Conservation (phyloP, 495 filamentous ascomycete genomes). For the Amorphotheca resinae region DNA sequence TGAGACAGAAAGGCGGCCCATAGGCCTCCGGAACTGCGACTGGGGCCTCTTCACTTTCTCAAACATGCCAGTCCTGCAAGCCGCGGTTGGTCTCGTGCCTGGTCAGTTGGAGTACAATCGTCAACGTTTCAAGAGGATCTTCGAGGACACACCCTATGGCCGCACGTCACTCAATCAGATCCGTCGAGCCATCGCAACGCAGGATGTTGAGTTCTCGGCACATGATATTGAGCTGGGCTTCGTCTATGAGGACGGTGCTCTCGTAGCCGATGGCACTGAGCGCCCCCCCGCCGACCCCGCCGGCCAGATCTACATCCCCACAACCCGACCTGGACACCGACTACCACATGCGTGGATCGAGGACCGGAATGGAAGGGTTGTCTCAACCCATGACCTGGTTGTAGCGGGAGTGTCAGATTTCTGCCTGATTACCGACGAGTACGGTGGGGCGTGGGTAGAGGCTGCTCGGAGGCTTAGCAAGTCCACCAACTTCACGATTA, state of each 20-base stretch:
- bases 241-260: conserved; percentile 15
- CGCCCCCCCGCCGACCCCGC: neutral
- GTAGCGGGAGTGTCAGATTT: conserved; percentile 19
- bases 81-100: conserved; percentile 22
- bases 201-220: conserved; percentile 25
- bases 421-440: conserved; percentile 25
- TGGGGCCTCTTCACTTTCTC: conserved; percentile 19
- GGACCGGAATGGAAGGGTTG: conserved; percentile 5
- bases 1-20: conserved; percentile 28
- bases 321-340: conserved; percentile 25
- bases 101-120: conserved; percentile 13
- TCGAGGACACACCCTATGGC: conserved; percentile 18
- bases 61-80: conserved; percentile 19
- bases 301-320: conserved; percentile 10
- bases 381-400: conserved; percentile 27
- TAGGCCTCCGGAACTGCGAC: conserved; percentile 26
- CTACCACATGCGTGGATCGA: conserved; percentile 31
- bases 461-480: conserved; percentile 15
- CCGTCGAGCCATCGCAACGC: conserved; percentile 23
- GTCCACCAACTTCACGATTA: neutral
- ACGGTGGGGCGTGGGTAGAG: conserved; percentile 24
- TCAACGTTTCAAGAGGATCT: neutral
- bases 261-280: neutral
- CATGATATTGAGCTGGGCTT: conserved; percentile 34
- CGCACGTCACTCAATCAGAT: conserved; percentile 14